Evolutionary conservation across 2,329 filamentous ascomycete genomes (phyloP).

Genomic region (Ophiostoma tasmaniense): DNA sequence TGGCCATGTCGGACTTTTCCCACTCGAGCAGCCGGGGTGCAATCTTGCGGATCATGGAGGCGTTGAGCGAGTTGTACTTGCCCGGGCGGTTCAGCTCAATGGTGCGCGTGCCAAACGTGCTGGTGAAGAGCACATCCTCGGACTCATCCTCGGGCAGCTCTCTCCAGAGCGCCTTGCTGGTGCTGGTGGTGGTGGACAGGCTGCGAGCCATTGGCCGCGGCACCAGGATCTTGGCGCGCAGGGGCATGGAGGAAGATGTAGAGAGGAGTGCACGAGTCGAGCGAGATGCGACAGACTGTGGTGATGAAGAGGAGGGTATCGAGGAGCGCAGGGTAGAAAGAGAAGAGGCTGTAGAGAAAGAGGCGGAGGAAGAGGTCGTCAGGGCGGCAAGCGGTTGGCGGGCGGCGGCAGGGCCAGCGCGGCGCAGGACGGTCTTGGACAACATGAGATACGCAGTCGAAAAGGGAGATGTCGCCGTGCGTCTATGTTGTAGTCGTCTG

Average conservation of each 20-base stretch:
- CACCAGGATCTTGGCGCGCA: constrained; percentile 65
- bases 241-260: constrained; percentile 53
- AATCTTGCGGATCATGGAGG: constrained; percentile 93
- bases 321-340: background rate
- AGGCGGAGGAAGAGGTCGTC: constrained; percentile 28
- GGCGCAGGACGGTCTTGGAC: constrained; percentile 43
- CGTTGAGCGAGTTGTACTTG: constrained; percentile 88
- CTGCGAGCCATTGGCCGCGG: constrained; percentile 41
- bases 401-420: constrained; percentile 46
- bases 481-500: background rate
- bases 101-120: constrained; percentile 78
- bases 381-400: constrained; percentile 25
- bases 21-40: constrained; percentile 82
- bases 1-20: constrained; percentile 90
- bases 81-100: constrained; percentile 89
- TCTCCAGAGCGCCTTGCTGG: constrained; percentile 31
- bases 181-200: constrained; percentile 30
- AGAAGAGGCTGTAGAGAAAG: constrained; percentile 17
- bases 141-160: constrained; percentile 61
- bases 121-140: constrained; percentile 89
- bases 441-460: constrained; percentile 38
- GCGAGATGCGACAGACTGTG: background rate
- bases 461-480: background rate
- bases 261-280: background rate
- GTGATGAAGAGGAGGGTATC: constrained; percentile 1